Conservation (phyloP, 345 rosid species). For the Syzygium oleosum region DNA sequence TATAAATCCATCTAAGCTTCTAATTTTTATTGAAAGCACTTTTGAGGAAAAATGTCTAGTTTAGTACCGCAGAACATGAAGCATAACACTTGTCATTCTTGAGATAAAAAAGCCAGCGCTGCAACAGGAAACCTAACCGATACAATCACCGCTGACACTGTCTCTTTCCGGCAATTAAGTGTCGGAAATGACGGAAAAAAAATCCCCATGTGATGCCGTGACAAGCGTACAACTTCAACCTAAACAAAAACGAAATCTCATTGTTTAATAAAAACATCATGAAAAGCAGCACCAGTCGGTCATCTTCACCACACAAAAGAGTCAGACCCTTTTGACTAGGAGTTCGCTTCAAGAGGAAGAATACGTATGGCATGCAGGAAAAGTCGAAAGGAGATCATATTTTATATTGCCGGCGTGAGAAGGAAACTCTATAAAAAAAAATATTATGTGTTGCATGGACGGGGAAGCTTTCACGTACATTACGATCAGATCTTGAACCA, state of each 20-base stretch:
- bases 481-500: neutral
- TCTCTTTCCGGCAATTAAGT: neutral
- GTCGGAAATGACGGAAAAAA: neutral
- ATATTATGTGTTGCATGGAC: neutral
- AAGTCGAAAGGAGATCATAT: neutral
- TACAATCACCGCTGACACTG: neutral
- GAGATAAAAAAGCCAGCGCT: neutral
- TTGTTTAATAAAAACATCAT: neutral
- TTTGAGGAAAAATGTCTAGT: neutral
- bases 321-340: neutral
- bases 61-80: neutral
- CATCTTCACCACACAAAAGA: neutral
- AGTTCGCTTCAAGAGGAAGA: neutral
- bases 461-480: neutral
- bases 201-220: neutral
- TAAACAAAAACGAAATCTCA: neutral
- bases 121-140: neutral
- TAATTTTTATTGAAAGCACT: neutral
- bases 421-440: neutral
- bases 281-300: neutral
- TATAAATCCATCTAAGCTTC: neutral
- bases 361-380: neutral
- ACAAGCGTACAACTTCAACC: neutral
- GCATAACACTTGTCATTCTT: neutral
- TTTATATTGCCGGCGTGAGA: neutral